Evolutionary conservation across 495 filamentous ascomycete species (phyloP).

Genomic region (Neurospora hispaniola): DNA sequence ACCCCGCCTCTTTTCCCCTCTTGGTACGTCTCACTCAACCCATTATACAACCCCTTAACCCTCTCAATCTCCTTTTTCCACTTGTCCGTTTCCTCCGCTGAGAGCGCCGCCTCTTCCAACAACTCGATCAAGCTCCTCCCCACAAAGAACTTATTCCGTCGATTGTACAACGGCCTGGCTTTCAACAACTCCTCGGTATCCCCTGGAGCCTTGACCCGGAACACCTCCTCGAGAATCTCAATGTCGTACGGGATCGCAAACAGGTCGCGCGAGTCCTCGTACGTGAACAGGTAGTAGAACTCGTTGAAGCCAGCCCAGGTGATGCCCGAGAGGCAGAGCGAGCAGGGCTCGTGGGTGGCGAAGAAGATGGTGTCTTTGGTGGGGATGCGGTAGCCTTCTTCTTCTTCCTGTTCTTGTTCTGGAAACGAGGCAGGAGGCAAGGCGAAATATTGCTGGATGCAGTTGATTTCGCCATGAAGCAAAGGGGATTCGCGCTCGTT

Average conservation of each 20-base stretch:
- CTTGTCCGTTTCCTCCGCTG: slow-evolving; percentile 10
- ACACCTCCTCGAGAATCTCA: slow-evolving; percentile 31
- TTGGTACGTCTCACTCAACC: slow-evolving; percentile 27
- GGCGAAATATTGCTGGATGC: slow-evolving; percentile 32
- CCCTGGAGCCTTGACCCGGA: slow-evolving; percentile 20
- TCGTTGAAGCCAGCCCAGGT: slow-evolving; percentile 34
- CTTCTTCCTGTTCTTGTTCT: neutral
- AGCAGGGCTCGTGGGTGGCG: slow-evolving; percentile 34
- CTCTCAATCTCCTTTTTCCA: slow-evolving; percentile 20
- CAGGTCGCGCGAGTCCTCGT: slow-evolving; percentile 31
- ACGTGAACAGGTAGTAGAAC: slow-evolving; percentile 35
- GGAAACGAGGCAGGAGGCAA: slow-evolving; percentile 9
- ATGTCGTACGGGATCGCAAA: slow-evolving; percentile 33
- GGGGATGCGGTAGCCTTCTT: neutral
- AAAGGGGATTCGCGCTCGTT: slow-evolving; percentile 28
- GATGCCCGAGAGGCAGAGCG: slow-evolving; percentile 30
- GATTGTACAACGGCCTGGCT: slow-evolving; percentile 27
- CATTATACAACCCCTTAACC: slow-evolving; percentile 27
- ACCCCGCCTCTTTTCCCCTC: slow-evolving; percentile 22
- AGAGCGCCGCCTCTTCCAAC: slow-evolving; percentile 7
- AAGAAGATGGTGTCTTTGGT: slow-evolving; percentile 32
- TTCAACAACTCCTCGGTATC: slow-evolving; percentile 16
- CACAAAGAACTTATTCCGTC: slow-evolving; percentile 30
- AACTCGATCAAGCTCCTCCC: slow-evolving; percentile 26
- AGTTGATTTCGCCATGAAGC: slow-evolving; percentile 35